phyloP scores from a whole-genome alignment of 495 filamentous ascomycete species.

The Baudoinia panamericana region DNA sequence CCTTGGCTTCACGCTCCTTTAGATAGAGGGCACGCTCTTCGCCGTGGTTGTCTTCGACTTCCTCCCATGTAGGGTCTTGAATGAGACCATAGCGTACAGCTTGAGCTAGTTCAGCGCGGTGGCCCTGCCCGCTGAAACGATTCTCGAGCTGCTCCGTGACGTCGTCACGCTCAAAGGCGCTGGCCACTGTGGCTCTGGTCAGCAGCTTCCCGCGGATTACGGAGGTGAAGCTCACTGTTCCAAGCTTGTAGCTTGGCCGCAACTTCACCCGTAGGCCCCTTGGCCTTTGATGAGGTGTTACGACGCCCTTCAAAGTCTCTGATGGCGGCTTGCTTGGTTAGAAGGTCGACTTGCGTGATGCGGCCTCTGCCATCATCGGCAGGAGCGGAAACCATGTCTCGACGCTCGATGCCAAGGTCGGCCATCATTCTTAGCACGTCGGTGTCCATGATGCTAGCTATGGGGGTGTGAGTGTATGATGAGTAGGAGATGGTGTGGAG shows the following conservation, averaged over 20 bases:
- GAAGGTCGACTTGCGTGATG: background rate
- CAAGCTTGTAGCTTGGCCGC: background rate
- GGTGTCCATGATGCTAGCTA: conserved; percentile 1
- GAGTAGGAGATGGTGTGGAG: background rate
- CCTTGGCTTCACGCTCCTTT: background rate
- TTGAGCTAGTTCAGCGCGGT: conserved; percentile 6
- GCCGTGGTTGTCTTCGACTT: background rate
- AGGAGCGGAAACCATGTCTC: conserved; percentile 9
- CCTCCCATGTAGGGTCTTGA: background rate
- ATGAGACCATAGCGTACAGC: background rate
- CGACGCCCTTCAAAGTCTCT: background rate
- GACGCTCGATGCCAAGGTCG: conserved; percentile 10
- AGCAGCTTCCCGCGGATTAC: background rate
- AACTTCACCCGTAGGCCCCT: background rate
- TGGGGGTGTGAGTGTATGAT: background rate
- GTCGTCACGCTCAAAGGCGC: conserved; percentile 9
- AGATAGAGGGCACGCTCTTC: conserved; percentile 6
- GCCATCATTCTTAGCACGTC: conserved; percentile 8
- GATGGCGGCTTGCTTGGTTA: background rate
- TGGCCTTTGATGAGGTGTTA: background rate
- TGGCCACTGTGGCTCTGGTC: background rate
- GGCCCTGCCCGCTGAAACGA: conserved; percentile 12
- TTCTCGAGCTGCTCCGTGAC: conserved; percentile 6
- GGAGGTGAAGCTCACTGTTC: conserved; percentile 8
- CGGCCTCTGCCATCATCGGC: background rate